A percentile compares a stretch with the other conserved stretches of the same genome.
phyloP scores from a whole-genome alignment of 345 rosid genomes.

The Boechera stricta region DNA sequence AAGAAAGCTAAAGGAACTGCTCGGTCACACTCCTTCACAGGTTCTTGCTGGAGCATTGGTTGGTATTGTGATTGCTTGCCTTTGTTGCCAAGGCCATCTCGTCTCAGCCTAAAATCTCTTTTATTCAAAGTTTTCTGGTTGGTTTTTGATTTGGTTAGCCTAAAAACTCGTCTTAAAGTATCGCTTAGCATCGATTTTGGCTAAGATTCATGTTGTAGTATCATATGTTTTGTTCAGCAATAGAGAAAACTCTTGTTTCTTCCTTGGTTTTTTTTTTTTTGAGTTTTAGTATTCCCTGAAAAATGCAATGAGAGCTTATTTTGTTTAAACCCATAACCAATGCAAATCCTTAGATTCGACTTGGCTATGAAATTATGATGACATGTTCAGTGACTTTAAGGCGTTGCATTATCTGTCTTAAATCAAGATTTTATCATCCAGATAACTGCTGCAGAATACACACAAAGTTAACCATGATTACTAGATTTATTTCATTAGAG shows the following conservation, averaged over 20 bases:
- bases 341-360: no score
- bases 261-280: neutral
- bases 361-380: no score
- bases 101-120: constrained; percentile 52
- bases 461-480: no score
- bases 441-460: no score
- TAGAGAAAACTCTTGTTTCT: constrained; percentile 27
- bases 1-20: constrained; percentile 92
- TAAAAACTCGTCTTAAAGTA: neutral
- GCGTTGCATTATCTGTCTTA: no score
- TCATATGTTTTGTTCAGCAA: constrained; percentile 31
- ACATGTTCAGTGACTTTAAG: no score
- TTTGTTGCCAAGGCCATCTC: constrained; percentile 69
- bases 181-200: constrained; percentile 17
- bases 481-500: no score
- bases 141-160: neutral
- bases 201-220: constrained; percentile 25
- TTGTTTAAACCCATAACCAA: no score
- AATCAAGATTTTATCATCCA: no score
- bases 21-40: constrained; percentile 92
- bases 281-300: constrained; percentile 5
- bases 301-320: neutral
- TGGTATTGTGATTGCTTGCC: constrained; percentile 74
- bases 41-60: constrained; percentile 88
- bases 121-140: constrained; percentile 14